A percentile compares a stretch with the other conserved stretches of the same genome.
Conservation (phyloP, 257 asterid genomes). For the Plantago ovata region DNA sequence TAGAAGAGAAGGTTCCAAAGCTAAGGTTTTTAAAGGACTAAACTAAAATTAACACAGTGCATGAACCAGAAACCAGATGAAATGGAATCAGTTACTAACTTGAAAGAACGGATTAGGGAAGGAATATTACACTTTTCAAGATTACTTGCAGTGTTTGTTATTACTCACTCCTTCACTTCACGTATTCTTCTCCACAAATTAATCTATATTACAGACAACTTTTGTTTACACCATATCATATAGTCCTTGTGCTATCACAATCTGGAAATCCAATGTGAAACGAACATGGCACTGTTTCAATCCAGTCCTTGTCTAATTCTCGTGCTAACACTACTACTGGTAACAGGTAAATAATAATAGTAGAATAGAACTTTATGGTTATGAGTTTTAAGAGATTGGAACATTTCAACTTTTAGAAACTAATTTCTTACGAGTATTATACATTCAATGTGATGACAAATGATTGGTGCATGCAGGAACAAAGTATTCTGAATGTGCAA, state of each 20-base stretch:
- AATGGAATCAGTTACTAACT: constrained; percentile 35
- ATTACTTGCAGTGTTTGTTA: constrained; percentile 12
- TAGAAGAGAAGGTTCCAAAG: constrained; percentile 4
- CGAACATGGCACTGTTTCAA: constrained; percentile 23
- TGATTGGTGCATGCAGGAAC: constrained; percentile 33
- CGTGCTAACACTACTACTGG: constrained; percentile 28
- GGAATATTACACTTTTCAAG: constrained; percentile 24
- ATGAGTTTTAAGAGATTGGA: not conserved
- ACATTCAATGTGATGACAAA: not conserved
- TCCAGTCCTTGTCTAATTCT: constrained; percentile 10
- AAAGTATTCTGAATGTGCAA: constrained; percentile 39
- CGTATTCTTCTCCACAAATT: constrained; percentile 32
- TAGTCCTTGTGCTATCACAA: constrained; percentile 5
- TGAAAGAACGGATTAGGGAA: constrained; percentile 25
- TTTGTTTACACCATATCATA: not conserved
- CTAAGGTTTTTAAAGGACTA: not conserved
- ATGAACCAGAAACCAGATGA: too few species aligned
- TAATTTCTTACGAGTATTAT: not conserved
- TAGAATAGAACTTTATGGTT: too few species aligned
- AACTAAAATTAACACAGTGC: too few species aligned
- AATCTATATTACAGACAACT: not conserved
- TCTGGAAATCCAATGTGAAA: not conserved
- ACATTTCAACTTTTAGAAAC: not conserved
- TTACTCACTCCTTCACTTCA: constrained; percentile 21
- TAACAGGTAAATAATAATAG: constrained; percentile 31